Base-by-base conservation (phyloP, 78 protist genomes). In the Capsaspora owczarzaki region DNA sequence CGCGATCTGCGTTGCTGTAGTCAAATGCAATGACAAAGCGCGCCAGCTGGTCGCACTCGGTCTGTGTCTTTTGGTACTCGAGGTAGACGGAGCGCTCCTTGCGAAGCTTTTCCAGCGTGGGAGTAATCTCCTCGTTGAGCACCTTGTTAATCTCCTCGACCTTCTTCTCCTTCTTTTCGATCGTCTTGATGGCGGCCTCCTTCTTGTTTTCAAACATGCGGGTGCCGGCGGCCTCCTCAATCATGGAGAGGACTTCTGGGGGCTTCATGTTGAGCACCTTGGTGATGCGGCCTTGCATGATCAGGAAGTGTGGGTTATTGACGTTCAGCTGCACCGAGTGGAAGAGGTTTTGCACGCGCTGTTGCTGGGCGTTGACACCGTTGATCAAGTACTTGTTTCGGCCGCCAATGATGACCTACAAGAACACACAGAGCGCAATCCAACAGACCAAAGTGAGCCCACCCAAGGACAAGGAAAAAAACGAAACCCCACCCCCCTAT, bases 171-270 rank as follows among this genome's bases (percentile, higher is more conserved):
- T 97, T 97, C 88, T 93, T 89, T 49, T 84, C 91, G 51, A 98
- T 90, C 25, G 90, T 94, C 76, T 68, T 78, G 44, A 86, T 46
- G 6, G 99, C 91, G 0, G 61, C 43, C 23, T 14, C 74, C 80
- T 96, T 94, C 86, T 95, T 95, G 31, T 20, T 66, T 72, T 98
- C 99, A 78, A 83, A 98, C 96, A 98, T 90, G 31, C 95, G 82
- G 10, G 99, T 98, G 40, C 99, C 99, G 1, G 99, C 99, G 0
- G 99, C 99, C 76, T 97, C 99, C 83, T 95, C 99, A 31, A 98
- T 90, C 99, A 96, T 84, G 23, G 89, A 71, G 16, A 96, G 90
- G 41, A 95, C 89, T 80, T 98, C 99, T 2, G 51, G 90, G 35
- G 99, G 98, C 83, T 95, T 93, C 99, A 96, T 97, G 93, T 94